Evolutionary conservation across 2,329 filamentous ascomycete species (phyloP).

Genomic region (Ophiostoma himal-ulmi): DNA sequence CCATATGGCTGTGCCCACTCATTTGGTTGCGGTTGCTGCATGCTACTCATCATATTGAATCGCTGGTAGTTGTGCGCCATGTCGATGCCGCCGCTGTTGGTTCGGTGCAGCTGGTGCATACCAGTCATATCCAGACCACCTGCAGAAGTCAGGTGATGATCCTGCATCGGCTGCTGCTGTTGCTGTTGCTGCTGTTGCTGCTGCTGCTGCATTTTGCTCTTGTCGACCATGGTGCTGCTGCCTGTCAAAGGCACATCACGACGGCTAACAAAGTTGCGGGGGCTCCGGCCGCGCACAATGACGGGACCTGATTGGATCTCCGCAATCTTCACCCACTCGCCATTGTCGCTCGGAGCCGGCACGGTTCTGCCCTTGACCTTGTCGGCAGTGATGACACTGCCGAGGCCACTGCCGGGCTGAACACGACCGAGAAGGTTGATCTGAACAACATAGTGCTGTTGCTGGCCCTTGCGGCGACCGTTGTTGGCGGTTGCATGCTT

Average conservation of each 20-base stretch:
- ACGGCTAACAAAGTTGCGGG: conserved; percentile 85
- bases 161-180: conserved; percentile 20
- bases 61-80: conserved; percentile 30
- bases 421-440: conserved; percentile 59
- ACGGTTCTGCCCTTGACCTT: background rate
- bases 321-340: conserved; percentile 67
- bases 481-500: conserved; percentile 96
- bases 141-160: background rate
- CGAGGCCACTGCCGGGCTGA: conserved; percentile 38
- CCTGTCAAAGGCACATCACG: conserved; percentile 73
- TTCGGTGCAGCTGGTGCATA: conserved; percentile 19
- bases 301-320: conserved; percentile 90
- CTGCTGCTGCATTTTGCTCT: conserved; percentile 40
- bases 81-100: conserved; percentile 18
- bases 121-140: conserved; percentile 9
- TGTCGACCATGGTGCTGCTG: conserved; percentile 34
- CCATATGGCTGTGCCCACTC: conserved; percentile 41
- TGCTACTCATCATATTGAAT: conserved; percentile 34
- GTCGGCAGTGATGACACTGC: background rate
- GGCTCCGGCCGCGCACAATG: conserved; percentile 87
- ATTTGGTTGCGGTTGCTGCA: conserved; percentile 29
- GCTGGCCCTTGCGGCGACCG: conserved; percentile 83
- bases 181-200: conserved; percentile 17
- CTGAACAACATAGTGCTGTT: conserved; percentile 89
- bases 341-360: conserved; percentile 50